Evolutionary conservation across 805 yeast species (phyloP), one percentile per base, ranked within the genome.

Genomic region (Jamesozyma spencerorum): DNA sequence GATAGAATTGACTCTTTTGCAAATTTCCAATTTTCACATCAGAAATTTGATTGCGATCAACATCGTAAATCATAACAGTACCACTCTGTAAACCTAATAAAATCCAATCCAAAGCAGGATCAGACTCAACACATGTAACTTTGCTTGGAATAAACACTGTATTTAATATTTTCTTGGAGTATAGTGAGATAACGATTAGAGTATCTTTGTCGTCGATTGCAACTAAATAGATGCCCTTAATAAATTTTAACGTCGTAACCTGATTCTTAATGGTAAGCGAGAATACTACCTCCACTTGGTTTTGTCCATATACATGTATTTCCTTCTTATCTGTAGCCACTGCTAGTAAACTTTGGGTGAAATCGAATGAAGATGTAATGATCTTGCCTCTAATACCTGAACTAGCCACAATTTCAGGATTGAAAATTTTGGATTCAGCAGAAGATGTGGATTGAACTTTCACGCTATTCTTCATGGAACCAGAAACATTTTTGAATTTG

Each of bases 61-160:
- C 78, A 58, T 92, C 95, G 55, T 72, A 90, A 7, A 81, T 78
- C 24, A 77, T 60, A 1, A 83, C 62, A 2, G 75, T 59, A 1
- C 98, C 98, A 57, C 79, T 86, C 36, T 75, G 72, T 39, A 85
- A 64, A 3, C 97, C 98, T 17, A 90, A 53, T 34, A 81, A 69
- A 13, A 90, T 63, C 85, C 92, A 92, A 60, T 88, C 97, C 47
- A 92, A 59, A 0, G 94, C 72, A 2, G 97, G 96, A 53, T 92
- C 98, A 1, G 82, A 62, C 43, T 76, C 92, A 12, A 80, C 66
- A 2, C 84, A 71, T 1, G 84, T 70, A n/a, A 88, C 71, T 11
- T 72, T 68, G 1, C 83, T 79, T 1, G 83, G 81, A 1, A 85
- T 72, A 44, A 72, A 70, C 50, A 75, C 75, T 1, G 77, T 71